These are phyloP conservation scores for Citrus glauca DNA, from an alignment of 345 rosid genomes.

Conservation along the genomic window DNA sequence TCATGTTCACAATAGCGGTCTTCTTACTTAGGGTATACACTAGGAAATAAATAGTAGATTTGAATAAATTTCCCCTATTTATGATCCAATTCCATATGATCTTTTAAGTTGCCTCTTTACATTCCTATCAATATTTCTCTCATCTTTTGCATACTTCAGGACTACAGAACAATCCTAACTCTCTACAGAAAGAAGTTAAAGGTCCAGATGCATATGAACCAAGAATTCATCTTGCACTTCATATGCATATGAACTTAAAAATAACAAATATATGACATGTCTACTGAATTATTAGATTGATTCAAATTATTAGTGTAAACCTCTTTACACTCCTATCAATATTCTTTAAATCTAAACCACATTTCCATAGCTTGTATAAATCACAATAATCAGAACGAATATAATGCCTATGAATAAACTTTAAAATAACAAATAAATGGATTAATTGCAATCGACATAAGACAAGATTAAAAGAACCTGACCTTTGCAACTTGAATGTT, in stretches of 20 bases:
- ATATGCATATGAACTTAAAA: too few relatives aligned
- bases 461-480: neutral
- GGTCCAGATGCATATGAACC: neutral
- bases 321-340: too few relatives aligned
- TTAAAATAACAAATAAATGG: neutral
- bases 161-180: neutral
- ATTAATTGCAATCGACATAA: neutral
- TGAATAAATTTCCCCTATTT: neutral
- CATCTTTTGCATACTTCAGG: neutral
- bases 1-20: neutral
- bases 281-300: neutral
- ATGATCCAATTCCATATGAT: neutral
- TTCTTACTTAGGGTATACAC: neutral
- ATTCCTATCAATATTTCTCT: neutral
- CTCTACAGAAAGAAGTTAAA: neutral
- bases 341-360: neutral
- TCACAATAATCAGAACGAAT: neutral
- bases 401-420: neutral
- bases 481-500: conserved; percentile 93
- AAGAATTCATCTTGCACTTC: neutral
- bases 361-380: neutral
- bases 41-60: neutral
- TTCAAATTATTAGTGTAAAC: neutral
- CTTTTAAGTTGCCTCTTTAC: neutral
- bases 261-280: too few relatives aligned